Percentiles rank a stretch among this genome's conserved stretches.
phyloP scores from a whole-genome alignment of 2,329 filamentous ascomycete species.

The Canariomyces notabilis region DNA sequence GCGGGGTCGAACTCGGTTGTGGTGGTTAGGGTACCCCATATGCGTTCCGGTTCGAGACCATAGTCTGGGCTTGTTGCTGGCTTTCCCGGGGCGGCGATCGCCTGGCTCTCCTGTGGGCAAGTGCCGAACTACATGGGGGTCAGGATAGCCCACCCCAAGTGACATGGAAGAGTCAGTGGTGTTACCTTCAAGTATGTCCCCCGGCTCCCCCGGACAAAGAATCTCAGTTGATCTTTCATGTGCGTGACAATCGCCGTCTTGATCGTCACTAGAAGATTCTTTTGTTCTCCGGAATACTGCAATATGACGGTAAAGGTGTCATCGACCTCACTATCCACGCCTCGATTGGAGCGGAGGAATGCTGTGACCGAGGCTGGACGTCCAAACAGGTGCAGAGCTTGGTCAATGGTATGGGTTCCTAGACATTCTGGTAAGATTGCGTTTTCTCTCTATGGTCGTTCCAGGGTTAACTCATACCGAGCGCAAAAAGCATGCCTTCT shows the following conservation, averaged over 20 bases:
- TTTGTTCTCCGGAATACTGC: constrained; percentile 44
- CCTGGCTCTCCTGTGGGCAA: constrained; percentile 34
- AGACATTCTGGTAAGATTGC: not conserved
- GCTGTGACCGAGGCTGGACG: constrained; percentile 52
- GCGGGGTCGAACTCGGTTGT: constrained; percentile 32
- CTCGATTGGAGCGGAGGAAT: constrained; percentile 51
- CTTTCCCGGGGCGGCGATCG: constrained; percentile 26
- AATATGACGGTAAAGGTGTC: constrained; percentile 54
- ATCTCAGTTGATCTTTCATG: constrained; percentile 56
- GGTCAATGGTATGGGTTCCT: constrained; percentile 59
- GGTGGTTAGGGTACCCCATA: constrained; percentile 36
- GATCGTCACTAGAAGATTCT: constrained; percentile 50
- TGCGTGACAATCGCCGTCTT: constrained; percentile 56
- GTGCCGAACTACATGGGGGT: constrained; percentile 15
- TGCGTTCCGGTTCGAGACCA: constrained; percentile 33
- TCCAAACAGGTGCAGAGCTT: constrained; percentile 54
- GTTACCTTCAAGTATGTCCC: constrained; percentile 41
- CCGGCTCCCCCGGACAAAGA: constrained; percentile 58
- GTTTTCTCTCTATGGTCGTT: not conserved
- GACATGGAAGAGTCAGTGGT: not conserved
- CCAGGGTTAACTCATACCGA: constrained; percentile 28
- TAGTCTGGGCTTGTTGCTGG: constrained; percentile 29
- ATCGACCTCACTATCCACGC: constrained; percentile 36
- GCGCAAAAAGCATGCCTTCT: constrained; percentile 38
- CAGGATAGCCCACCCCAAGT: not conserved